These are phyloP conservation scores for Lycium ferocissimum DNA, from an alignment of 257 asterid species.

Conservation along the genomic window DNA sequence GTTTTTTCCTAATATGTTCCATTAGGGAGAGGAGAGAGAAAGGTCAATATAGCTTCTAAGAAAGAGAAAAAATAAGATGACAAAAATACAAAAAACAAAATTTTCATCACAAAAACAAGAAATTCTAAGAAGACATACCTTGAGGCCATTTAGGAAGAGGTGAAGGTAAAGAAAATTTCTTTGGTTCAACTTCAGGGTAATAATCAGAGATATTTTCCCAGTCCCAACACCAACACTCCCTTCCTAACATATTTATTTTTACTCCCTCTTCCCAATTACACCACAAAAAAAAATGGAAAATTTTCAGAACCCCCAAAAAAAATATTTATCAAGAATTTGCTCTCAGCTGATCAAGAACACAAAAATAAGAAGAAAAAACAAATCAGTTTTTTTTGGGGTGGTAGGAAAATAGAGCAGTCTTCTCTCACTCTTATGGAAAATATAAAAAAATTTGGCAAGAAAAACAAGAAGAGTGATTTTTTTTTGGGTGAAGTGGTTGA, in stretches of 20 bases:
- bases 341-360: neutral
- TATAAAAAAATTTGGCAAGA: neutral
- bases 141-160: constrained; percentile 78
- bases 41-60: neutral
- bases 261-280: neutral
- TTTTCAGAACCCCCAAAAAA: neutral
- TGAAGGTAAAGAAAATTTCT: constrained; percentile 69
- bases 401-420: no score
- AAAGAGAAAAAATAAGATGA: neutral
- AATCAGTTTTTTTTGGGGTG: neutral
- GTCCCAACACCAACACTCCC: constrained; percentile 51
- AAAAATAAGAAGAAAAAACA: neutral
- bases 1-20: no score
- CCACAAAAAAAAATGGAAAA: neutral
- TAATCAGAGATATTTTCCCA: constrained; percentile 37
- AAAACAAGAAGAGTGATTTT: no score
- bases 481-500: constrained; percentile 27
- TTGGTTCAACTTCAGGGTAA: constrained; percentile 25
- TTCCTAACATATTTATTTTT: constrained; percentile 49
- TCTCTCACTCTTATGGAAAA: no score
- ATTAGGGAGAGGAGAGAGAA: neutral
- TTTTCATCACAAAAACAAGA: neutral
- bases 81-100: neutral
- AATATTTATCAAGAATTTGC: neutral
- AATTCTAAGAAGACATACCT: constrained; percentile 50